Conservation (phyloP, 352 stramenopile species). For the Globisporangium radiosum region DNA sequence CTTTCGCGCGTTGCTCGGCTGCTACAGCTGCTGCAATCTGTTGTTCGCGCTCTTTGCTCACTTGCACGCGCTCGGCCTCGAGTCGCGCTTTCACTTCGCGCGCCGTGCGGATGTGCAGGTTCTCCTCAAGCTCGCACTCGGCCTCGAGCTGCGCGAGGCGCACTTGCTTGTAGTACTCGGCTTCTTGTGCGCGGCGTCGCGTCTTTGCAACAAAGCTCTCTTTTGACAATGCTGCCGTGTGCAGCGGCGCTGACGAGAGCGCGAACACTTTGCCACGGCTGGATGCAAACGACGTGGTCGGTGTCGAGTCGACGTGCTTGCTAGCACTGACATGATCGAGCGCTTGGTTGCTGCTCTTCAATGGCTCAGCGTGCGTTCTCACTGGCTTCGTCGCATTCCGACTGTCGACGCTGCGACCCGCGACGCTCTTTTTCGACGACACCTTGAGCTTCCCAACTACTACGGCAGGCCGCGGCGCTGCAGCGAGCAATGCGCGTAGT, state of each 20-base stretch:
- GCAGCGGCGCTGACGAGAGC: neutral
- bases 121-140: slow-evolving; percentile 72
- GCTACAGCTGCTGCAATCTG: neutral
- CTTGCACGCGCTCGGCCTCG: slow-evolving; percentile 14
- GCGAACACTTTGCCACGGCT: slow-evolving; percentile 7
- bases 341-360: neutral
- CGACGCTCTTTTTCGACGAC: slow-evolving; percentile 7
- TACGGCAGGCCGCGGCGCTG: neutral
- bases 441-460: slow-evolving; percentile 48
- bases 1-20: neutral
- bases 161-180: slow-evolving; percentile 63
- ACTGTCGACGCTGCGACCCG: neutral
- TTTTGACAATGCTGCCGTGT: neutral
- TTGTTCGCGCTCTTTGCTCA: slow-evolving; percentile 13
- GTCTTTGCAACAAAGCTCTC: slow-evolving; percentile 59
- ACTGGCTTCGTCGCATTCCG: neutral
- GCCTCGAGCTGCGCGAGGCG: slow-evolving; percentile 58
- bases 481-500: slow-evolving; percentile 24
- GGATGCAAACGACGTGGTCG: neutral
- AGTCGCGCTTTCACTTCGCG: slow-evolving; percentile 27
- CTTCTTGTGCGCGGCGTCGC: slow-evolving; percentile 38
- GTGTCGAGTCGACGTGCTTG: neutral
- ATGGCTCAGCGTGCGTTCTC: neutral
- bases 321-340: neutral
- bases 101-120: slow-evolving; percentile 51